Conservation (phyloP, 805 yeast genomes). For the Metschnikowia sp. region DNA sequence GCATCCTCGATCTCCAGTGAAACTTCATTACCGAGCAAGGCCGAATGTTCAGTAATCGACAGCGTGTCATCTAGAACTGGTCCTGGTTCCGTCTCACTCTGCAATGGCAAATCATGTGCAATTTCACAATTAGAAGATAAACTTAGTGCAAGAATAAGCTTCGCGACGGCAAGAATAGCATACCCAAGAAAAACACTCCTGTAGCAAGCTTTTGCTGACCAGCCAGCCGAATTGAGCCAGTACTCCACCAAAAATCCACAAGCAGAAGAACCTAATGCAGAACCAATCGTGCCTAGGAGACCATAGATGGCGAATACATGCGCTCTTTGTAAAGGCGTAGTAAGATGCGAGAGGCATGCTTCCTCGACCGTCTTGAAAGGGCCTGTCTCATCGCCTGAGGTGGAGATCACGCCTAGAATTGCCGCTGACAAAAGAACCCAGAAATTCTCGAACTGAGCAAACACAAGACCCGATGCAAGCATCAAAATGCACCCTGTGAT, state of each 20-base stretch:
- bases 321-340: conserved; percentile 61
- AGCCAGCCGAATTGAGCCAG: conserved; percentile 28
- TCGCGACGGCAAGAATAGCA: conserved; percentile 49
- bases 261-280: conserved; percentile 65
- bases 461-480: conserved; percentile 63
- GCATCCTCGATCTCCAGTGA: conserved; percentile 1
- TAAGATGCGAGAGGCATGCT: conserved; percentile 74
- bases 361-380: conserved; percentile 88
- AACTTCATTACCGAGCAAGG: conserved; percentile 4
- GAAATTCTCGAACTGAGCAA: conserved; percentile 55
- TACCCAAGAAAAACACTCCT: conserved; percentile 56
- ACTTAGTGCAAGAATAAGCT: conserved; percentile 47
- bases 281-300: conserved; percentile 64
- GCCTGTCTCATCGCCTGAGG: conserved; percentile 88
- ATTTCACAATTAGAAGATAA: conserved; percentile 55
- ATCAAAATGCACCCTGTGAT: conserved; percentile 62
- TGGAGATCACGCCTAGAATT: conserved; percentile 79
- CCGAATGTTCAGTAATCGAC: conserved; percentile 5
- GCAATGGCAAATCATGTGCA: not conserved
- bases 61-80: not conserved
- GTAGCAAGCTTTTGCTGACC: conserved; percentile 45
- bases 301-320: conserved; percentile 75
- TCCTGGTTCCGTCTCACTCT: not conserved
- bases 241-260: conserved; percentile 60
- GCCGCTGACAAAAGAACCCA: conserved; percentile 64